Base-by-base conservation (phyloP, 2,329 filamentous ascomycete species). In the Trichoderma simmonsii region DNA sequence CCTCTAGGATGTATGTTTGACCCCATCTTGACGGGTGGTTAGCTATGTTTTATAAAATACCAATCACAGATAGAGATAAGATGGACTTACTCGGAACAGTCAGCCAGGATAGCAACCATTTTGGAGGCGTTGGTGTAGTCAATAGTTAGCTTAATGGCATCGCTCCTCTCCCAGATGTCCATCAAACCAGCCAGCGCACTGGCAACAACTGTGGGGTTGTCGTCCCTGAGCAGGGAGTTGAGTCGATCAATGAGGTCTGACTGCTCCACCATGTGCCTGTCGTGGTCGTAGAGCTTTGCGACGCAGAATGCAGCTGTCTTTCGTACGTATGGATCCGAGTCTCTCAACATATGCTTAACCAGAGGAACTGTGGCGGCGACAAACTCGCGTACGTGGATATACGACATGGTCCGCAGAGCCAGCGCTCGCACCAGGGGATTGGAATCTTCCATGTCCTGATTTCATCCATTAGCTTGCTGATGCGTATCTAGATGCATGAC, bases 161-260 rank as follows among this genome's bases (percentile, higher is more conserved):
- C 95, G 80, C 95, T 98, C 72, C 95, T 89, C 81, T 98, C 96
- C 96, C 96, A 99, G 64, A 99, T 98, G 81, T 99, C 96, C 89
- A 97, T 96, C 78, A 99, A 82, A 43, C 93, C 88, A 30, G 96
- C 95, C 74, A 99, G 83, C 7, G 97, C 95, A 80, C 95, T 98
- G 12, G 96, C 95, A 26, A 99, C 95, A 3, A 99, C 96, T 0
- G 96, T 99, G 0, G 96, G 95, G 78, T 99, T 99, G 80, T 98
- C 95, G 77, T 99, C 96, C 78, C 94, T 90, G 71, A 99, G 84
- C 85, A 99, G 92, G 57, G 89, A 86, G 82, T 99, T 99, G 60
- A 99, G 86, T 74, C 92, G 89, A 79, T 98, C 95, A 77, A 99
- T 98, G 65, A 99, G 86, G 80, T 97, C 94, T 21, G 95, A 97